These are phyloP conservation scores for Zoysia pacifica DNA, from an alignment of 176 grass and related monocot genomes.

Conservation along the genomic window DNA sequence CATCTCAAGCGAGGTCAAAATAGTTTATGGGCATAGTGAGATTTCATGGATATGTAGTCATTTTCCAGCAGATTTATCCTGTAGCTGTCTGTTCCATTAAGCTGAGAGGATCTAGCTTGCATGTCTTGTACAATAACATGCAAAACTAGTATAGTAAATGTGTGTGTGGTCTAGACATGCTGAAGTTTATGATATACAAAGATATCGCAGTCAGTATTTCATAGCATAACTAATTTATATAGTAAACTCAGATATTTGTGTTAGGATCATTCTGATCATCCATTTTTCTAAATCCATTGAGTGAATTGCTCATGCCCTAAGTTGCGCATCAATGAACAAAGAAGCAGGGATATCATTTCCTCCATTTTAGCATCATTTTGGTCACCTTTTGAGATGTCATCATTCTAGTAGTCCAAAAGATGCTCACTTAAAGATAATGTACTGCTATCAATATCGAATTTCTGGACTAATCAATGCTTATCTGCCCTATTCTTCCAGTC, in stretches of 20 bases:
- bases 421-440: neutral
- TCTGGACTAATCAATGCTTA: neutral
- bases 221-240: neutral
- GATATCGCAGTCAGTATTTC: neutral
- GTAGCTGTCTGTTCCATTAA: slow-evolving; percentile 20
- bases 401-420: slow-evolving; percentile 1
- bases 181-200: neutral
- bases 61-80: slow-evolving; percentile 14
- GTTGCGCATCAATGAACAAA: neutral
- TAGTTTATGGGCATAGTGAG: slow-evolving; percentile 21
- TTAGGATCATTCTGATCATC: neutral
- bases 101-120: neutral
- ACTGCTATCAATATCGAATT: slow-evolving; percentile 18
- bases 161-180: neutral
- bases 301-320: slow-evolving; percentile 1
- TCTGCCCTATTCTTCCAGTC: slow-evolving; percentile 19
- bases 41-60: slow-evolving; percentile 37
- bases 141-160: neutral
- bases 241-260: neutral
- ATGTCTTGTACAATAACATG: slow-evolving; percentile 25
- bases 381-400: neutral
- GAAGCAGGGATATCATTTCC: neutral
- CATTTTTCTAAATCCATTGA: neutral
- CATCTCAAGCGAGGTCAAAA: slow-evolving; percentile 24
- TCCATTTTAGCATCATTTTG: neutral